Evolutionary conservation across 2,329 filamentous ascomycete genomes (phyloP), one percentile per base, ranked within the genome.

Genomic region (Fusarium clavum): DNA sequence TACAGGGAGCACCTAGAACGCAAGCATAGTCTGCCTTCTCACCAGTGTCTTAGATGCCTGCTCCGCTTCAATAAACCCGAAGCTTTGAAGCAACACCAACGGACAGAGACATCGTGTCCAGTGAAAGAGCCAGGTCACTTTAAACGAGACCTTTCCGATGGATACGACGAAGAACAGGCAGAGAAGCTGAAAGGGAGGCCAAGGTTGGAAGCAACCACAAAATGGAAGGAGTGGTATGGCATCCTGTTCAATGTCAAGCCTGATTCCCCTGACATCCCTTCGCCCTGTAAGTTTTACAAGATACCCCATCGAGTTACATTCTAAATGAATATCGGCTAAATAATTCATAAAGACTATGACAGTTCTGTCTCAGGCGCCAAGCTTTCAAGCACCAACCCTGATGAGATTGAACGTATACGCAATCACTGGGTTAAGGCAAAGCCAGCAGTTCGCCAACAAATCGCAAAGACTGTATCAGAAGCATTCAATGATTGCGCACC

Each of bases 1-100:
- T 30, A 8, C 14, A 76, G 74, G 71, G 74, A 76, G 29, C 74
- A 76, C 25, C 65, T 76, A 7, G 69, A 66, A 11, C 71, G 74
- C 2, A 62, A 13, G 3, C 74, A 76, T 20, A 67, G 68, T 18
- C 56, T 75, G 5, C 61, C 73, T 10, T 27, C 65, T 5, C 53
- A 61, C 40, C 70, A 75, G 16, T 76, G 74, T 27, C 52, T 59
- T 24, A 67, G 74, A 45, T 76, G 74, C 25, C 64, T 59, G 14
- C 12, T 41, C 4, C 61, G 61, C 6, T 76, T 76, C 43, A 46
- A 59, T 20, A 47, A 74, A 38, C 61, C 70, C 4, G 63, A 72
- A 4, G 51, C 65, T 8, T 56, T 76, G 27, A 73, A 70, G 61
- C 45, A 64, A 13, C 74, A 76, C 16, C 71, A 73, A 20, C 63